Percentiles rank a stretch among this genome's conserved stretches.
phyloP scores from a whole-genome alignment of 441 rosid genomes.

The Biscutella laevigata region DNA sequence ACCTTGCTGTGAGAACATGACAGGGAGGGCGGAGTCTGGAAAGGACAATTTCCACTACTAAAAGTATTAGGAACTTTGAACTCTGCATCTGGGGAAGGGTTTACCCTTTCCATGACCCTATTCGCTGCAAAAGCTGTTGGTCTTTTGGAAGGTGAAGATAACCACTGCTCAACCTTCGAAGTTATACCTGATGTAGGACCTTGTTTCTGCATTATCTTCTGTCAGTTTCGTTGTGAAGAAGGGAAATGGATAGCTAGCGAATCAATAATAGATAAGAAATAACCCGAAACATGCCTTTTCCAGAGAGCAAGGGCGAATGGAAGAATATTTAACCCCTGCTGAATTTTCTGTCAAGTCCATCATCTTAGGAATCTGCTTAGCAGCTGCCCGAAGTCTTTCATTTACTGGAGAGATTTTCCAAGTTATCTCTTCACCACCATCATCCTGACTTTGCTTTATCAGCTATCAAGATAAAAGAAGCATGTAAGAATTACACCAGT shows the following conservation, averaged over 20 bases:
- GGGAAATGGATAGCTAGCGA: background rate
- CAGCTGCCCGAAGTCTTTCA: conserved; percentile 63
- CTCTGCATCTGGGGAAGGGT: conserved; percentile 27
- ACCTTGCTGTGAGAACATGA: conserved; percentile 60
- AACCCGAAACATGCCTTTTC: conserved; percentile 36
- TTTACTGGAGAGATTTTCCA: conserved; percentile 97
- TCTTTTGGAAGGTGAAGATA: conserved; percentile 43
- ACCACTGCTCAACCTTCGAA: conserved; percentile 39
- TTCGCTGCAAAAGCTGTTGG: conserved; percentile 28
- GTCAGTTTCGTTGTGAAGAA: background rate
- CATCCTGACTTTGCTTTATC: conserved; percentile 94
- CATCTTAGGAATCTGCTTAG: conserved; percentile 50
- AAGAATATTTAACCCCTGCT: conserved; percentile 35
- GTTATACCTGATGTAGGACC: conserved; percentile 27
- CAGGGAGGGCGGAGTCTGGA: conserved; percentile 86
- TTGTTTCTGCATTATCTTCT: conserved; percentile 24
- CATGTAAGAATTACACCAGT: conserved; percentile 11
- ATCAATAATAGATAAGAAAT: background rate
- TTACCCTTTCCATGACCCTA: conserved; percentile 38
- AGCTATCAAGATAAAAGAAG: conserved; percentile 35
- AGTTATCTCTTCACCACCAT: conserved; percentile 70
- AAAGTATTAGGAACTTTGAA: conserved; percentile 24
- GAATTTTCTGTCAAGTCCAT: conserved; percentile 40
- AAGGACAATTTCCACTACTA: conserved; percentile 64
- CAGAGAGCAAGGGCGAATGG: conserved; percentile 51